phyloP scores from a whole-genome alignment of 257 asterid species.

The Solanum neorickii region DNA sequence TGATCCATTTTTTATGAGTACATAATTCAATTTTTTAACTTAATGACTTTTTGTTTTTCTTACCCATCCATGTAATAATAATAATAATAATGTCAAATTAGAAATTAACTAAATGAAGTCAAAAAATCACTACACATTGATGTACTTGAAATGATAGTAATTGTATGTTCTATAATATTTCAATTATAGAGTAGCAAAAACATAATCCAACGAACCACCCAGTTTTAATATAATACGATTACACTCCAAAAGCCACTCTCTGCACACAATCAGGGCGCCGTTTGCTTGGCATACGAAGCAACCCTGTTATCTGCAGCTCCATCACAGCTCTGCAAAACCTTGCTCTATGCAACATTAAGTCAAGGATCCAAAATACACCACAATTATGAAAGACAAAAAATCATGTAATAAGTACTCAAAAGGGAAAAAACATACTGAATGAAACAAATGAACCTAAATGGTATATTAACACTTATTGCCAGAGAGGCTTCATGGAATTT shows the following conservation, averaged over 20 bases:
- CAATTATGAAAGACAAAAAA: background rate
- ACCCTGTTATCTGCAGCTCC: conserved; percentile 85
- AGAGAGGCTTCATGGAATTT: background rate
- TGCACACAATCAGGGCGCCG: conserved; percentile 92
- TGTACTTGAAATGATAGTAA: background rate
- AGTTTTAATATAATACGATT: background rate
- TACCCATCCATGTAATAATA: background rate
- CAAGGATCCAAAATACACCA: conserved; percentile 27
- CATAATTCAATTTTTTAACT: background rate
- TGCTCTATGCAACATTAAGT: conserved; percentile 46
- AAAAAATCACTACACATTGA: no score
- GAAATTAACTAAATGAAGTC: background rate
- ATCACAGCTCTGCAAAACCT: conserved; percentile 82
- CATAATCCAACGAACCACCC: background rate
- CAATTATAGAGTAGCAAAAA: background rate
- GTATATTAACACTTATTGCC: background rate
- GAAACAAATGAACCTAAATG: background rate
- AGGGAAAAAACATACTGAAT: background rate
- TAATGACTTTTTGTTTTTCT: background rate
- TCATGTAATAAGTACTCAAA: background rate
- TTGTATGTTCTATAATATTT: no score
- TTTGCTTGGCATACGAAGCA: conserved; percentile 88
- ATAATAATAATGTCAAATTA: background rate
- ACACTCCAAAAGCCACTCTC: conserved; percentile 85
- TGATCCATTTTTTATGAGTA: background rate